Evolutionary conservation across 2,329 filamentous ascomycete genomes (phyloP).

Genomic region (Trichoderma sp.): DNA sequence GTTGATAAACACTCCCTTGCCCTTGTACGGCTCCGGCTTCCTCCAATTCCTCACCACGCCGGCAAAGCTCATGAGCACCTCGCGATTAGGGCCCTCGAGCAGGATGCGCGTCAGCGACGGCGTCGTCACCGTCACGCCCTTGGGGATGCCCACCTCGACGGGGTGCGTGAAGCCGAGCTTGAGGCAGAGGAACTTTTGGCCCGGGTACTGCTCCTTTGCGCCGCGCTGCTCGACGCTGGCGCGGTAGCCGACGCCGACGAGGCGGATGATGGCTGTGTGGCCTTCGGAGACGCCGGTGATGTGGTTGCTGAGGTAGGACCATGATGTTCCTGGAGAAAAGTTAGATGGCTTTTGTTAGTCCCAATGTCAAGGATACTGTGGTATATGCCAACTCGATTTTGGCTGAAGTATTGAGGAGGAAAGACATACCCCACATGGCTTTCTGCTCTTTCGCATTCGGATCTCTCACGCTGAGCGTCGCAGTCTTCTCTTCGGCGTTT

Average conservation of each 20-base stretch:
- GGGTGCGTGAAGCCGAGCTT: constrained; percentile 98
- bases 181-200: constrained; percentile 85
- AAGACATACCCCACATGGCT: constrained; percentile 91
- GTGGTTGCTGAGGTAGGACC: constrained; percentile 86
- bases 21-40: constrained; percentile 95
- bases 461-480: constrained; percentile 71
- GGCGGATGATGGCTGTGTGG: constrained; percentile 86
- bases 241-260: constrained; percentile 95
- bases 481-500: constrained; percentile 63
- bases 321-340: constrained; percentile 69
- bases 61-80: constrained; percentile 87
- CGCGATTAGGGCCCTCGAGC: constrained; percentile 83
- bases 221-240: constrained; percentile 80
- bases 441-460: constrained; percentile 70
- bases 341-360: not conserved
- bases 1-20: constrained; percentile 98
- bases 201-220: constrained; percentile 72
- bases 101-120: constrained; percentile 90
- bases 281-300: constrained; percentile 95
- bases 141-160: constrained; percentile 82
- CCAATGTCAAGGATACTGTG: not conserved
- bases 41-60: constrained; percentile 87
- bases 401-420: not conserved
- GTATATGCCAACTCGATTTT: no score
- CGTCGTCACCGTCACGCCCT: constrained; percentile 80